Base-by-base conservation (phyloP, 1,284 basidiomycete genomes). In the Austroboletus niveus region DNA sequence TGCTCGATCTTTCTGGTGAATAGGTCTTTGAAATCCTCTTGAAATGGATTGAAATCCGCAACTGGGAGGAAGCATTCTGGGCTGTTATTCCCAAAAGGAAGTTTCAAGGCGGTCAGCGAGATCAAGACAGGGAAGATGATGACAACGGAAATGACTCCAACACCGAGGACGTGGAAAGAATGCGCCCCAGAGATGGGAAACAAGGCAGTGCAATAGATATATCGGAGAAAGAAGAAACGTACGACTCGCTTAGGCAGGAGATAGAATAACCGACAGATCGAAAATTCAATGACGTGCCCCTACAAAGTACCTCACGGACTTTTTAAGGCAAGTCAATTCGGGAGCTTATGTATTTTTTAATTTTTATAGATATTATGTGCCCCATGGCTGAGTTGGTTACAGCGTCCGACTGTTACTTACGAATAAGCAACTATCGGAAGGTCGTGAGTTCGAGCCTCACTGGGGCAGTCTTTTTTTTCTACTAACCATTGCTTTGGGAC, bases 31-130 rank as follows among this genome's bases (percentile, higher is more conserved):
- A 97, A 68, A 98, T 99, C 59, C 77, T 99, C 52, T 70, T 94
- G 9, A 85, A 88, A 58, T 99, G 94, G 89, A 80, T 88, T n/a
- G 85, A 89, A 59, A 83, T 82, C 11, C 78, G 80, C 55, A 78
- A 89, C 60, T 98, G 94, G 94, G 83, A 88, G 63, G 71, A 83
- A 48, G 91, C 94, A 0, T 79, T 99, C 50, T 84, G 89, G 66
- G 76, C 83, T 14, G 90, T 95, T 44, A 89, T 98, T 56, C 95
- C 95, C 0, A 87, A 87, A 63, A 80, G 95, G 44, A 98, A 98
- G 71, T 93, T 94, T 61, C 62, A 69, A 53, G 56, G 52, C 35
- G 48, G 31, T 22, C 8, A 6, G 14, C 53, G 22, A 39, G 41
- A 41, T 27, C 52, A 54, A 45, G 24, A 32, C 27, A 38, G 20